Evolutionary conservation across 768 basidiomycete species (phyloP).

Genomic region (Xerocomellus intermedius): DNA sequence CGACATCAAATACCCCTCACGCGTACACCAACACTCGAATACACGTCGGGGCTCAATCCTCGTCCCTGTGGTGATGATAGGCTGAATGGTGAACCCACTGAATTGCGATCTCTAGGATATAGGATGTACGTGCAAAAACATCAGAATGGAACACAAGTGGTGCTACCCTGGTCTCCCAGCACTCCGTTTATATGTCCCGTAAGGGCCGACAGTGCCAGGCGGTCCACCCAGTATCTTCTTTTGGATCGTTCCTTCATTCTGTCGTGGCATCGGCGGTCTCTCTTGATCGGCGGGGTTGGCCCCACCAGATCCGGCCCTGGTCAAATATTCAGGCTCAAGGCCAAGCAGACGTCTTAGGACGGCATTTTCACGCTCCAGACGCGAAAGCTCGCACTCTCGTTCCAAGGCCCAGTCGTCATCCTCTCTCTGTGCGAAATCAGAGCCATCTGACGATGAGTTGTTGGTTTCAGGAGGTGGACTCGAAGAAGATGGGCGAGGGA

Average conservation of each 20-base stretch:
- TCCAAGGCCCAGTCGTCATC: constrained; percentile 81
- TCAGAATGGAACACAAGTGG: too few relatives aligned
- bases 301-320: background rate
- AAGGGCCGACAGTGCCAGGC: constrained; percentile 41
- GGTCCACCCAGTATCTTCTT: constrained; percentile 34
- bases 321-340: constrained; percentile 30
- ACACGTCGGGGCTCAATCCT: too few relatives aligned
- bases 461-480: constrained; percentile 5
- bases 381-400: constrained; percentile 85
- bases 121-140: too few relatives aligned
- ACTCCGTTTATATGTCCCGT: constrained; percentile 42
- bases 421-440: constrained; percentile 33
- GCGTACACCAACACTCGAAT: too few relatives aligned
- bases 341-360: constrained; percentile 73
- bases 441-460: background rate
- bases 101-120: too few relatives aligned
- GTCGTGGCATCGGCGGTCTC: constrained; percentile 12
- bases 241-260: constrained; percentile 12
- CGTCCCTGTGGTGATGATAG: too few relatives aligned
- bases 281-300: constrained; percentile 12
- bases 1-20: too few relatives aligned
- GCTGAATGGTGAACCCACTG: too few relatives aligned
- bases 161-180: constrained; percentile 15
- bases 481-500: constrained; percentile 7
- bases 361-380: constrained; percentile 86